These are phyloP conservation scores for Populus trichocarpa DNA, from an alignment of 441 rosid species.

Conservation along the genomic window DNA sequence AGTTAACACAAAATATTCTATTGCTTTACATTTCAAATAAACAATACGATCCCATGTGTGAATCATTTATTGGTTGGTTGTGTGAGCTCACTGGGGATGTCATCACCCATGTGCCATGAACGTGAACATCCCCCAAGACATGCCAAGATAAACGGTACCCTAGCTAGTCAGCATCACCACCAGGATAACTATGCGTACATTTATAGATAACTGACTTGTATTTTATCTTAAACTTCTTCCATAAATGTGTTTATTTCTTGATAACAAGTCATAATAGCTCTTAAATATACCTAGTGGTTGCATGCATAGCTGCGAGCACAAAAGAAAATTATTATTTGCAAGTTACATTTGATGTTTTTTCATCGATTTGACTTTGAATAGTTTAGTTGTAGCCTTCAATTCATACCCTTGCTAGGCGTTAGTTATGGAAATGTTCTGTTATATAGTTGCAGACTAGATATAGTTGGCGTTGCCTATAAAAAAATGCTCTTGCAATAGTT, in stretches of 20 bases:
- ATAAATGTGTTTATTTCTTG: conserved; percentile 13
- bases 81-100: conserved; percentile 11
- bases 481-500: not conserved
- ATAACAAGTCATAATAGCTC: conserved; percentile 15
- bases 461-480: not conserved
- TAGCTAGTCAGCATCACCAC: conserved; percentile 17
- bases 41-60: not conserved
- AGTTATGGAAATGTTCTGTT: not conserved
- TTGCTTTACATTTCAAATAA: not conserved
- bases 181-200: conserved; percentile 3
- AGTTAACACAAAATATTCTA: not conserved
- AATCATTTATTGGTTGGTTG: conserved; percentile 10
- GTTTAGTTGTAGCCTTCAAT: conserved; percentile 10
- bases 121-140: conserved; percentile 29
- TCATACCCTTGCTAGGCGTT: conserved; percentile 1
- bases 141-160: conserved; percentile 30
- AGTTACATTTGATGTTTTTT: not conserved
- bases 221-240: not conserved
- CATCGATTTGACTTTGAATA: conserved; percentile 22
- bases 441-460: not conserved
- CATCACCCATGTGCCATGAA: conserved; percentile 35
- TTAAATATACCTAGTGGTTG: conserved; percentile 4
- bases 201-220: conserved; percentile 9
- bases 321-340: not conserved
- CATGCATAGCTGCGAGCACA: conserved; percentile 6